Percentiles rank a stretch among this genome's conserved stretches.
These are phyloP conservation scores for Backusella tarrabulga DNA, from an alignment of 192 early-diverging fungal species.

Conservation along the genomic window DNA sequence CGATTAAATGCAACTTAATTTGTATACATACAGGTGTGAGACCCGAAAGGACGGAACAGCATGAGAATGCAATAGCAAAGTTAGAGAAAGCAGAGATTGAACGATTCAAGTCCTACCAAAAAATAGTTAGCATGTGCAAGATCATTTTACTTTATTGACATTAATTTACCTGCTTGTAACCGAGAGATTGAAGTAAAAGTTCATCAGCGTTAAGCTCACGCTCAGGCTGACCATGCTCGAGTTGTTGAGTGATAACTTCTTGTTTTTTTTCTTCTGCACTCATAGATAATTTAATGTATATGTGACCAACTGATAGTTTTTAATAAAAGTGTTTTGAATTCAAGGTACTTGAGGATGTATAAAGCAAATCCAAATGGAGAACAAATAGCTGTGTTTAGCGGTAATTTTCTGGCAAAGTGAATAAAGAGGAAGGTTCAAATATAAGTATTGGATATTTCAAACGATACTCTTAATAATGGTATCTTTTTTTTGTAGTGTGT, in stretches of 20 bases:
- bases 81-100: slow-evolving; percentile 50
- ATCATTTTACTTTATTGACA: not conserved
- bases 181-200: slow-evolving; percentile 18
- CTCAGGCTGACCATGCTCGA: not conserved
- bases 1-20: not conserved
- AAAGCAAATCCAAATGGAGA: slow-evolving; percentile 1
- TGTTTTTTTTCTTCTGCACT: not conserved
- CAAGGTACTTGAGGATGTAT: slow-evolving; percentile 3
- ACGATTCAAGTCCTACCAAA: slow-evolving; percentile 47
- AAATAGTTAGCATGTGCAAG: not conserved
- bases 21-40: slow-evolving; percentile 35
- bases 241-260: not conserved
- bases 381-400: slow-evolving; percentile 4
- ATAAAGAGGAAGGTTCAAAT: not conserved
- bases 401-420: not conserved
- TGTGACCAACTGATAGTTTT: not conserved
- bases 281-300: not conserved
- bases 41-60: slow-evolving; percentile 50
- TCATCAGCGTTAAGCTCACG: slow-evolving; percentile 30
- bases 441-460: not conserved
- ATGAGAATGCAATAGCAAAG: slow-evolving; percentile 57
- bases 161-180: slow-evolving; percentile 34
- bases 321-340: not conserved
- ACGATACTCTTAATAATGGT: not conserved
- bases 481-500: not conserved